phyloP scores from a whole-genome alignment of 2,329 filamentous ascomycete species.

The Cytospora piceae region DNA sequence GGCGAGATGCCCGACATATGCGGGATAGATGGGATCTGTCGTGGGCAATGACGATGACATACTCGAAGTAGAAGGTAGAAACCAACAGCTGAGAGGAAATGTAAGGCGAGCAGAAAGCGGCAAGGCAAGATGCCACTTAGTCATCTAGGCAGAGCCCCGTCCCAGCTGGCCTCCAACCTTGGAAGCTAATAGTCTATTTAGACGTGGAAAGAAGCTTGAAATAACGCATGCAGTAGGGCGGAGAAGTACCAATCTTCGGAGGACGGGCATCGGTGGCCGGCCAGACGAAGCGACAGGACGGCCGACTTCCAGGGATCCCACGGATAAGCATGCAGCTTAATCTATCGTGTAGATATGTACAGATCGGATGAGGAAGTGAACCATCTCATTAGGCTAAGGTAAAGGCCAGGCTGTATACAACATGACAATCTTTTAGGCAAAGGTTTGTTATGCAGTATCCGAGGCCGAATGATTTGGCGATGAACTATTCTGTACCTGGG shows the following conservation, averaged over 20 bases:
- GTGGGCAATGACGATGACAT: background rate
- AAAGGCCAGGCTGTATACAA: background rate
- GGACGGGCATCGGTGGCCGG: slow-evolving; percentile 20
- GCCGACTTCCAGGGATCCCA: slow-evolving; percentile 12
- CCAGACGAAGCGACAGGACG: slow-evolving; percentile 13
- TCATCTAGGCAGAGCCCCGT: slow-evolving; percentile 1
- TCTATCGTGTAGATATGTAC: slow-evolving; percentile 5
- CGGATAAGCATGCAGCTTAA: slow-evolving; percentile 17
- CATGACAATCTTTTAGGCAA: background rate
- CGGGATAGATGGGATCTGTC: slow-evolving; percentile 2
- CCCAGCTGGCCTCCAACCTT: background rate
- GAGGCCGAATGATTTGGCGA: slow-evolving; percentile 9
- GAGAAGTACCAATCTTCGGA: slow-evolving; percentile 7
- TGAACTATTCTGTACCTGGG: background rate
- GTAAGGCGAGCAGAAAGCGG: slow-evolving; percentile 24
- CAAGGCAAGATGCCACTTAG: slow-evolving; percentile 13
- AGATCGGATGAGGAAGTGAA: background rate
- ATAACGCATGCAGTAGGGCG: slow-evolving; percentile 24
- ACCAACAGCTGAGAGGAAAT: slow-evolving; percentile 22
- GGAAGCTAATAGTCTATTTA: background rate
- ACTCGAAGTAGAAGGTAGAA: slow-evolving; percentile 19
- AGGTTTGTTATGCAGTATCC: slow-evolving; percentile 1
- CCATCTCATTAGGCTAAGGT: background rate
- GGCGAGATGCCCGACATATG: slow-evolving; percentile 1
- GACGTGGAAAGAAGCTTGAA: slow-evolving; percentile 23